phyloP scores from a whole-genome alignment of 129 eudicot species.

The Heracleum sosnowskyi region DNA sequence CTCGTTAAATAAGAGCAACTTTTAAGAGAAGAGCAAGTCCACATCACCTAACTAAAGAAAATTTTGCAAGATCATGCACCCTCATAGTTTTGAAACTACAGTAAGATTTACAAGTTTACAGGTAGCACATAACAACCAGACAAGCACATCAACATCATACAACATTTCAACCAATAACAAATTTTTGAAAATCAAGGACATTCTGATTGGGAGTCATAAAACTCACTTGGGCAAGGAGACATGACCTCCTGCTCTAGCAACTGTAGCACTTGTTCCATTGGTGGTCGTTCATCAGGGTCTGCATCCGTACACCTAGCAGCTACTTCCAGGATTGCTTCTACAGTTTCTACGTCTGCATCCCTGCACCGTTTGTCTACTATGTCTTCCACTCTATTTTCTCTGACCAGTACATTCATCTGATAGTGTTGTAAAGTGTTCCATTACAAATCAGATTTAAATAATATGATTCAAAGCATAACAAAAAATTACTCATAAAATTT shows the following conservation, averaged over 20 bases:
- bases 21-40: not conserved
- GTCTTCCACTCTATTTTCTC: slow-evolving; percentile 6
- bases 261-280: slow-evolving; percentile 84
- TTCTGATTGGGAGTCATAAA: slow-evolving; percentile 92
- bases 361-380: slow-evolving; percentile 33
- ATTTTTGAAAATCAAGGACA: slow-evolving; percentile 12
- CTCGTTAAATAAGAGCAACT: not conserved
- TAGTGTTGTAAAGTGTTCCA: too few relatives aligned
- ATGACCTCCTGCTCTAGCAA: slow-evolving; percentile 87
- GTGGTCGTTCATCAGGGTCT: slow-evolving; percentile 65
- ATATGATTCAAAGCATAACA: not conserved
- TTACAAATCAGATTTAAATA: not conserved
- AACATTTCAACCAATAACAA: not conserved
- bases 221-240: slow-evolving; percentile 93
- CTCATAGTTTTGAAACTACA: not conserved
- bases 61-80: not conserved
- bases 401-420: slow-evolving; percentile 1
- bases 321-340: slow-evolving; percentile 80
- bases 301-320: slow-evolving; percentile 82
- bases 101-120: not conserved
- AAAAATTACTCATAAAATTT: not conserved
- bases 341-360: slow-evolving; percentile 64
- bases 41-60: not conserved
- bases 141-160: not conserved
- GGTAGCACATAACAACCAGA: not conserved